Base-by-base conservation (phyloP, 176 grass and related monocot genomes). In the Raddia distichophylla region DNA sequence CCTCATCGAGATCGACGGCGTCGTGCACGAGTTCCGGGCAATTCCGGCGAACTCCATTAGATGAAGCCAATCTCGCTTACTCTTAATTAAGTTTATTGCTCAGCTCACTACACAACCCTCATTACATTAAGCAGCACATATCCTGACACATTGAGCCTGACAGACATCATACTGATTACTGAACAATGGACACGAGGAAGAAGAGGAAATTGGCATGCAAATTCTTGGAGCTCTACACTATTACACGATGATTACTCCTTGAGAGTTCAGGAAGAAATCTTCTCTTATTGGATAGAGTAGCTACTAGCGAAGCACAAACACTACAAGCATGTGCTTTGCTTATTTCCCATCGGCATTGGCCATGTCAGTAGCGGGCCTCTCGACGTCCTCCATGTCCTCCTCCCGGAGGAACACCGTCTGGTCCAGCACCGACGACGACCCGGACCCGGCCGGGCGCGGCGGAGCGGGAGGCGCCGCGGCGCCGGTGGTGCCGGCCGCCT, bases 1-100 rank as follows among this genome's bases (percentile, higher is more conserved):
- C 71, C 62, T 76, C 60, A 94, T 97, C n/a, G 91, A 94, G 60
- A 82, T 94, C 58, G 85, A 94, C 53, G 90, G 94, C n/a, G 63
- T 90, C n/a, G 80, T 94, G 79, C 89, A 92, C 17, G 91, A 94
- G 67, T 97, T 97, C 73, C 75, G 43, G 67, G 89, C 82, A 32
- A 52, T 85, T 60, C 77, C 77, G 40, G 77, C 47, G 0, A 89
- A 85, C 46, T 80, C 70, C 45, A 7, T 75, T 37, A 22, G 18
- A 32, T 75, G 48, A 47, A 69, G 13, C 37, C 4, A 5, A 40
- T 40, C 4, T 40, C 4, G 37, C 37, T 40, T 40, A 40, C 37
- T 40, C 37, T 40, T 40, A 40, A 5, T 40, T 40, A 2, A 40
- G 37, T 40, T 40, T 40, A 40, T 40, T 40, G 37, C 37, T 40